These are phyloP conservation scores for Neofusicoccum parvum DNA, from an alignment of 2,329 filamentous ascomycete genomes.

Conservation along the genomic window DNA sequence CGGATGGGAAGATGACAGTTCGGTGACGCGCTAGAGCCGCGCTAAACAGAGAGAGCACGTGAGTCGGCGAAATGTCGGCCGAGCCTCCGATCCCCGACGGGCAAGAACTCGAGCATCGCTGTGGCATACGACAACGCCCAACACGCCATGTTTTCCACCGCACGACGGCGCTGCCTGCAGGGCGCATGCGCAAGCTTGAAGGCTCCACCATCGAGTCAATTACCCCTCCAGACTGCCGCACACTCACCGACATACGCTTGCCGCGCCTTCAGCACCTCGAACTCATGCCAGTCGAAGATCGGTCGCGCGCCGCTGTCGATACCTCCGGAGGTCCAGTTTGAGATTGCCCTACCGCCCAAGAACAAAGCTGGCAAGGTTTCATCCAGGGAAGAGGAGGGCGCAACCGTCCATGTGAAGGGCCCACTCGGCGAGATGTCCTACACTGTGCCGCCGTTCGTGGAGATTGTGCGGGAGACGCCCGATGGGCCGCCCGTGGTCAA, in stretches of 20 bases:
- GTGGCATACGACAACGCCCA: background rate
- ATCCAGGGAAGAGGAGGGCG: constrained; percentile 63
- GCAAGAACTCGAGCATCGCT: constrained; percentile 6
- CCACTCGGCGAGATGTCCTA: constrained; percentile 78
- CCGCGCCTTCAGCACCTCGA: constrained; percentile 72
- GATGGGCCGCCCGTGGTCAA: constrained; percentile 66
- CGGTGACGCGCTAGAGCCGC: background rate
- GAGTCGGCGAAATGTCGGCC: constrained; percentile 1
- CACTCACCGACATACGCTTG: constrained; percentile 58
- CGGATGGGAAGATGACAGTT: background rate
- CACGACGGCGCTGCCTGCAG: constrained; percentile 57
- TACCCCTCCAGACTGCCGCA: constrained; percentile 67
- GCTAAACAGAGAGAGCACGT: background rate
- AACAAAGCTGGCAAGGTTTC: constrained; percentile 58
- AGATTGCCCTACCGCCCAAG: constrained; percentile 64
- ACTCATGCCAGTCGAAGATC: constrained; percentile 74
- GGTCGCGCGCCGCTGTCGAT: constrained; percentile 64
- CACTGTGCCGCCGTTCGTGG: constrained; percentile 77
- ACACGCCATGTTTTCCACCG: constrained; percentile 64
- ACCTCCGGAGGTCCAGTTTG: constrained; percentile 66
- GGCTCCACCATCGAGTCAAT: constrained; percentile 39
- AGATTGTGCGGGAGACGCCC: constrained; percentile 67
- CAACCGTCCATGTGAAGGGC: constrained; percentile 74
- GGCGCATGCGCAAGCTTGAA: constrained; percentile 51
- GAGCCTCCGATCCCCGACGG: background rate